Percentiles rank a stretch among this genome's conserved stretches.
Conservation (phyloP, 2,329 filamentous ascomycete species). For the Paecilomyces variotii region DNA sequence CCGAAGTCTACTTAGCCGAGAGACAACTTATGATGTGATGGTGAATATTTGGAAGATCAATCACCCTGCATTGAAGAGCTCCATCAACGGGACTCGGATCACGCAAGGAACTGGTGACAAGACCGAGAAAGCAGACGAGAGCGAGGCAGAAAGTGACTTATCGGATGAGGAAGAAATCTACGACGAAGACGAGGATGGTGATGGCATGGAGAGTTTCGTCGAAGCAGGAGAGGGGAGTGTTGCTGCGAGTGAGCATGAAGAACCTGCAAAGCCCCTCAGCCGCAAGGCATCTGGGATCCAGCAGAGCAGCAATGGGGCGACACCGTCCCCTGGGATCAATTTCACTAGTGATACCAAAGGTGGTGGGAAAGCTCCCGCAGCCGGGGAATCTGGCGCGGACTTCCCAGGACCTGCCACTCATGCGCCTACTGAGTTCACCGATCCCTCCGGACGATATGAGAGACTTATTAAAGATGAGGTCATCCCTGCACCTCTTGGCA, state of each 20-base stretch:
- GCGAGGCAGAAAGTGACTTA: slow-evolving; percentile 67
- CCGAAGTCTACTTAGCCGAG: slow-evolving; percentile 86
- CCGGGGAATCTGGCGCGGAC: slow-evolving; percentile 41
- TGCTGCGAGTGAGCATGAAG: slow-evolving; percentile 44
- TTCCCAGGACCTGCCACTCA: slow-evolving; percentile 83
- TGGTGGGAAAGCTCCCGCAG: slow-evolving; percentile 40
- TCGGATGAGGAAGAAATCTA: slow-evolving; percentile 61
- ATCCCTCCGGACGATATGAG: slow-evolving; percentile 72
- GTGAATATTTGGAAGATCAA: slow-evolving; percentile 98
- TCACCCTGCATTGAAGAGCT: slow-evolving; percentile 84
- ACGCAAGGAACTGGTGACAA: slow-evolving; percentile 80
- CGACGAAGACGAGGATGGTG: slow-evolving; percentile 44
- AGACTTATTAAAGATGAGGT: slow-evolving; percentile 77
- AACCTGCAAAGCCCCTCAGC: slow-evolving; percentile 46
- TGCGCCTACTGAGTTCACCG: slow-evolving; percentile 75
- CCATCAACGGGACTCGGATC: slow-evolving; percentile 76
- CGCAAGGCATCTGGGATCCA: slow-evolving; percentile 61
- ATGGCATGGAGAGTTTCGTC: slow-evolving; percentile 53
- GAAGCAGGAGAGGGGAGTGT: slow-evolving; percentile 48
- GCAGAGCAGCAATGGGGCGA: slow-evolving; percentile 24
- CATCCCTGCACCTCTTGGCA: slow-evolving; percentile 79
- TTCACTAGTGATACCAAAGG: slow-evolving; percentile 34
- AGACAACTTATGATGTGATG: slow-evolving; percentile 93
- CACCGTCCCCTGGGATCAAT: slow-evolving; percentile 27
- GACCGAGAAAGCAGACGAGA: slow-evolving; percentile 68